A percentile compares a stretch with the other conserved stretches of the same genome.
Evolutionary conservation across 768 basidiomycete genomes (phyloP).

Genomic region (Calocybe cyanea): DNA sequence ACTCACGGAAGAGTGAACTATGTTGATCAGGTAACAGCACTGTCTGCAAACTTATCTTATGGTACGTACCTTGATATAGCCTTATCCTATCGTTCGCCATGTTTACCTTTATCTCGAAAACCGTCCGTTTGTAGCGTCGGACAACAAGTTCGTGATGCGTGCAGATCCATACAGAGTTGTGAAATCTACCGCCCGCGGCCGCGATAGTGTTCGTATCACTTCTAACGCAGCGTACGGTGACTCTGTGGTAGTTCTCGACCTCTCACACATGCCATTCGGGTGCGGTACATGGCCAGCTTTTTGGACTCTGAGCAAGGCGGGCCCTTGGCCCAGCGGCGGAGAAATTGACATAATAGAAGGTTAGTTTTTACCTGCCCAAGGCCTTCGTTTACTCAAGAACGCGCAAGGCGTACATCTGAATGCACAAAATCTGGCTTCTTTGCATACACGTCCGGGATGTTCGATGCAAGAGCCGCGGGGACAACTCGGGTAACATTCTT

Average conservation of each 20-base stretch:
- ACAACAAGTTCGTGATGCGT: slow-evolving; percentile 52
- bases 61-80: slow-evolving; percentile 27
- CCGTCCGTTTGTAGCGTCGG: slow-evolving; percentile 27
- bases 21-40: slow-evolving; percentile 40
- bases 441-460: slow-evolving; percentile 53
- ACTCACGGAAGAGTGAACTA: slow-evolving; percentile 67
- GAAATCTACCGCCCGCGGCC: slow-evolving; percentile 35
- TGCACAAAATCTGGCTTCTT: slow-evolving; percentile 42
- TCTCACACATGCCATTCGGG: slow-evolving; percentile 59
- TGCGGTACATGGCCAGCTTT: slow-evolving; percentile 63
- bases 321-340: slow-evolving; percentile 60
- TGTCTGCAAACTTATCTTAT: slow-evolving; percentile 39
- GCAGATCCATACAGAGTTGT: slow-evolving; percentile 44
- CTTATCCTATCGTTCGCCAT: background rate
- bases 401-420: slow-evolving; percentile 46
- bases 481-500: slow-evolving; percentile 43
- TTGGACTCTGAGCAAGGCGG: slow-evolving; percentile 48
- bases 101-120: too few species aligned
- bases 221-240: slow-evolving; percentile 44
- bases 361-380: slow-evolving; percentile 9
- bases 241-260: slow-evolving; percentile 45
- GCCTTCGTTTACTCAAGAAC: background rate
- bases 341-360: slow-evolving; percentile 64
- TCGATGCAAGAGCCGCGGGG: slow-evolving; percentile 34
- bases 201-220: slow-evolving; percentile 52